Evolutionary conservation across 208 protist genomes (phyloP).

Genomic region (Leptomonas seymouri): DNA sequence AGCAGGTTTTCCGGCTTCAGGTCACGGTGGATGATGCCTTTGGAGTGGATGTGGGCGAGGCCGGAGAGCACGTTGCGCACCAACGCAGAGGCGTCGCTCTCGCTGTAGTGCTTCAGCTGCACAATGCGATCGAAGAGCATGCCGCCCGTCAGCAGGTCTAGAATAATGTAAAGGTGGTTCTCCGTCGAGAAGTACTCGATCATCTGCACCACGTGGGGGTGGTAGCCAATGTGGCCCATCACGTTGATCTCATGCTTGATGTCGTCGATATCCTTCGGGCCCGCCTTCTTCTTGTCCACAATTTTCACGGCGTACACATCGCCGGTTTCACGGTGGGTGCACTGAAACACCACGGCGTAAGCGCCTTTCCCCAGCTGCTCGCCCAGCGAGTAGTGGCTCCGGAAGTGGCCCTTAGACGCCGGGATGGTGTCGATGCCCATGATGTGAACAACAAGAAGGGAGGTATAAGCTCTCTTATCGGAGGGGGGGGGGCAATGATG

Average conservation of each 20-base stretch:
- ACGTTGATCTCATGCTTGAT: slow-evolving; percentile 77
- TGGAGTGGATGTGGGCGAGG: slow-evolving; percentile 95
- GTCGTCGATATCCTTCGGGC: slow-evolving; percentile 76
- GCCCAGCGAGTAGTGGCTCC: slow-evolving; percentile 49
- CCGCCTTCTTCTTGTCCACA: slow-evolving; percentile 75
- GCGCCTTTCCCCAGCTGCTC: slow-evolving; percentile 71
- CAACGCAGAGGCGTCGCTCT: slow-evolving; percentile 96
- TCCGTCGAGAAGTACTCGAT: slow-evolving; percentile 95
- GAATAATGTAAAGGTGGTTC: slow-evolving; percentile 91
- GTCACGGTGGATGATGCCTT: slow-evolving; percentile 99
- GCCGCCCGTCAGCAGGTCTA: slow-evolving; percentile 98
- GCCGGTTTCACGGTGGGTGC: slow-evolving; percentile 52
- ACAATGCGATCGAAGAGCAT: slow-evolving; percentile 98
- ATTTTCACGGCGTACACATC: slow-evolving; percentile 78
- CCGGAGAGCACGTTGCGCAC: slow-evolving; percentile 96
- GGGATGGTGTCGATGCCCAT: slow-evolving; percentile 20
- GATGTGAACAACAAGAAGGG: not conserved
- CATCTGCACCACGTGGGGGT: slow-evolving; percentile 85
- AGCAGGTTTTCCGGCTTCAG: slow-evolving; percentile 99
- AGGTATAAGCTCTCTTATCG: too few species aligned
- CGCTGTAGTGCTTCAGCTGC: slow-evolving; percentile 96
- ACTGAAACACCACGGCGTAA: slow-evolving; percentile 80
- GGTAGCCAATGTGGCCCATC: slow-evolving; percentile 71
- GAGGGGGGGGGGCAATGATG: not conserved
- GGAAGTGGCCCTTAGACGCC: slow-evolving; percentile 47